A percentile compares a stretch with the other conserved stretches of the same genome.
These are phyloP conservation scores for Apiotrichum siamense DNA, from an alignment of 1,284 basidiomycete species.

Conservation along the genomic window DNA sequence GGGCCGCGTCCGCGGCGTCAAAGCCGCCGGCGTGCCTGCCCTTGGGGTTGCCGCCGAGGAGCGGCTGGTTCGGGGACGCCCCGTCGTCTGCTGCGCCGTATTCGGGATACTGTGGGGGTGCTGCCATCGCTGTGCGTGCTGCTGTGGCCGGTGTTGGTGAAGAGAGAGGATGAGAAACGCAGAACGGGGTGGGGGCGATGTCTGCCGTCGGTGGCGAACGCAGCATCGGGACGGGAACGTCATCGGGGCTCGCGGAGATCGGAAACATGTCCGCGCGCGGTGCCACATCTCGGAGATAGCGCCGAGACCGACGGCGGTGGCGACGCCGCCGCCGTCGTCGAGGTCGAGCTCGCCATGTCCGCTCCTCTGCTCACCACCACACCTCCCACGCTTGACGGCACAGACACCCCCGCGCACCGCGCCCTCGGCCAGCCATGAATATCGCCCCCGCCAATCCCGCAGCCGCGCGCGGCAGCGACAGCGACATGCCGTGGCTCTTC, in stretches of 20 bases:
- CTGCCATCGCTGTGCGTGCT: slow-evolving; percentile 21
- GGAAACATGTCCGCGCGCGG: no score
- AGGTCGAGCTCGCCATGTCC: not conserved
- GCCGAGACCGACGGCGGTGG: no score
- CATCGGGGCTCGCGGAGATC: no score
- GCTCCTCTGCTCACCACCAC: not conserved
- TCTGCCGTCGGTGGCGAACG: no score
- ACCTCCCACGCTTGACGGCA: not conserved
- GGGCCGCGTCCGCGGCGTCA: slow-evolving; percentile 8
- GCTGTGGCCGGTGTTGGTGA: not conserved
- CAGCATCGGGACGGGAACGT: no score
- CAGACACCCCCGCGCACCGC: slow-evolving; percentile 1
- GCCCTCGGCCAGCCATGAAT: slow-evolving; percentile 1
- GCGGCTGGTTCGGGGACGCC: slow-evolving; percentile 21
- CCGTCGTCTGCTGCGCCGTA: slow-evolving; percentile 31
- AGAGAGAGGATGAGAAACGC: not conserved
- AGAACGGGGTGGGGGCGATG: not conserved
- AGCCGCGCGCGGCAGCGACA: not conserved
- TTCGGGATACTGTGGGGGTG: slow-evolving; percentile 32
- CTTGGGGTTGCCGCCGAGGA: slow-evolving; percentile 21
- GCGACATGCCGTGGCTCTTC: slow-evolving; percentile 15
- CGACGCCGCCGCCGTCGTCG: not conserved
- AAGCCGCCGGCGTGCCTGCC: slow-evolving; percentile 6
- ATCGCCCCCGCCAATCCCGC: not conserved
- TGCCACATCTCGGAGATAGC: no score